Percentiles rank a stretch among this genome's conserved stretches.
Evolutionary conservation across 1,284 basidiomycete species (phyloP).

Genomic region (Ganoderma meredithae): DNA sequence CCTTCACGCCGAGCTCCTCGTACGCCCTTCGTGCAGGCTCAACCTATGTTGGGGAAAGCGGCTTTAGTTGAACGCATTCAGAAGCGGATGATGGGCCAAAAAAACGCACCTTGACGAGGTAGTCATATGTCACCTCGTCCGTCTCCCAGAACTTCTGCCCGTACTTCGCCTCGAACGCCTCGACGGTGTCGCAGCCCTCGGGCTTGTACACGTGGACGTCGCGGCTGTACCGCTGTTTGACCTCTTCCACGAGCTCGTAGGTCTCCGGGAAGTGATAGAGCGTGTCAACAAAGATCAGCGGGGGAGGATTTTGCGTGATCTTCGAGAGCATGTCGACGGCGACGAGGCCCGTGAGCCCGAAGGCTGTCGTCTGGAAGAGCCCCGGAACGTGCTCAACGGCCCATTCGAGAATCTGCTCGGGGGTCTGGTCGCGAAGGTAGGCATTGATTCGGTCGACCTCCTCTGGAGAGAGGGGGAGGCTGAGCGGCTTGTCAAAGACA

Average conservation of each 20-base stretch:
- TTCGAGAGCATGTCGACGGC: conserved; percentile 93
- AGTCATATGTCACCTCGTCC: conserved; percentile 92
- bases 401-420: conserved; percentile 88
- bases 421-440: conserved; percentile 72
- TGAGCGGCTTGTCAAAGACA: conserved; percentile 55
- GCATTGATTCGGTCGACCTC: conserved; percentile 77
- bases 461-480: conserved; percentile 70
- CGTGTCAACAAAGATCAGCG: conserved; percentile 94
- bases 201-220: conserved; percentile 86
- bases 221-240: conserved; percentile 79
- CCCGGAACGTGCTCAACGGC: conserved; percentile 80
- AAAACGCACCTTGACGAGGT: conserved; percentile 82
- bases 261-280: conserved; percentile 97
- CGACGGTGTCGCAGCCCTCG: conserved; percentile 69
- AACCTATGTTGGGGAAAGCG: conserved; percentile 57
- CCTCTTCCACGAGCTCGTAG: conserved; percentile 84
- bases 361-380: conserved; percentile 92
- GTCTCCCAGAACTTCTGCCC: conserved; percentile 90
- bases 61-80: background rate
- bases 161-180: conserved; percentile 85
- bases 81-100: background rate
- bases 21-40: conserved; percentile 95
- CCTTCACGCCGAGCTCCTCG: conserved; percentile 78
- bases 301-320: conserved; percentile 68
- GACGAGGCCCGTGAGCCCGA: conserved; percentile 92